Conservation (phyloP, 2,329 filamentous ascomycete genomes). For the Ophiostoma novo-ulmi region DNA sequence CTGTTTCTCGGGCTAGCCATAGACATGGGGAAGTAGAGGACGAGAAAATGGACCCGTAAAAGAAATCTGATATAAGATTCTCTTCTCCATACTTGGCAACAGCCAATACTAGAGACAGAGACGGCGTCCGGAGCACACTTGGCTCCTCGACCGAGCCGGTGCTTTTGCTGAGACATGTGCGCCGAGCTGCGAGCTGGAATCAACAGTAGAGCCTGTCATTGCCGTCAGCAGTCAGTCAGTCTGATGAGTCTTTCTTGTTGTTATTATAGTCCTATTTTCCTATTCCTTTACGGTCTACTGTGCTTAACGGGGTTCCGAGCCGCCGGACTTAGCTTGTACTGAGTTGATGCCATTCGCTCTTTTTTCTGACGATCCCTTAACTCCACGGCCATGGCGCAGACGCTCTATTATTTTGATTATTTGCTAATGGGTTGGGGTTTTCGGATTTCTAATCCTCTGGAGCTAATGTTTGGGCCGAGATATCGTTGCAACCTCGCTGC, state of each 20-base stretch:
- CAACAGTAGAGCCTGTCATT: neutral
- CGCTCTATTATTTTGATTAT: neutral
- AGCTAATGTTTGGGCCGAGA: slow-evolving; percentile 11
- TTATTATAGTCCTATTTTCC: neutral
- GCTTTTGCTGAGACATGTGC: neutral
- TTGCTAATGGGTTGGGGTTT: neutral
- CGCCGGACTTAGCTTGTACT: neutral
- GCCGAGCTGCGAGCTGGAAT: neutral
- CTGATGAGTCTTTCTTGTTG: neutral
- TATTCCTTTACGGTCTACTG: neutral
- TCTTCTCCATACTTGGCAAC: neutral
- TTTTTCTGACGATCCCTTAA: neutral
- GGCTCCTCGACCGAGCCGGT: neutral
- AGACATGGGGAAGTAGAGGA: neutral
- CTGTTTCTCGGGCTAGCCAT: neutral
- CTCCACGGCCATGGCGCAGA: neutral
- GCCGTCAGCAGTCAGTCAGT: neutral
- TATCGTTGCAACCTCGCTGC: slow-evolving; percentile 1
- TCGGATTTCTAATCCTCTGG: neutral
- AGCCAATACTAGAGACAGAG: neutral
- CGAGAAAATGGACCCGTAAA: neutral
- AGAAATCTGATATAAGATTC: neutral
- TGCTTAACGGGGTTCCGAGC: neutral
- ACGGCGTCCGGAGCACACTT: slow-evolving; percentile 8
- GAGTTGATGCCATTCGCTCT: neutral